Conservation (phyloP, 1,139 yeast species). For the Citeromyces siamensis region DNA sequence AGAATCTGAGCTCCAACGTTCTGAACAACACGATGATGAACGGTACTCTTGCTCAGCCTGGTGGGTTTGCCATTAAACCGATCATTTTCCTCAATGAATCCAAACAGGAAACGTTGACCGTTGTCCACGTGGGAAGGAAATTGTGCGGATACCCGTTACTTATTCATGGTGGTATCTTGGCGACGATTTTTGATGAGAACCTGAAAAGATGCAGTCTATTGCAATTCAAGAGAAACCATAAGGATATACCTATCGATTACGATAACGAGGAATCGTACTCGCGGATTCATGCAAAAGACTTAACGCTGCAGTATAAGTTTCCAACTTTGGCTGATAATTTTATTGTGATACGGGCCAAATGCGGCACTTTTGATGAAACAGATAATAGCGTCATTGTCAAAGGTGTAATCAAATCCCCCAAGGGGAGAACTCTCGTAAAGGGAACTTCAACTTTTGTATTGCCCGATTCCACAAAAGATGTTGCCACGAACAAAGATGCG, state of each 20-base stretch:
- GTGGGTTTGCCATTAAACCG: conserved; percentile 71
- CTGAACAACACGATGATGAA: conserved; percentile 23
- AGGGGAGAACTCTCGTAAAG: conserved; percentile 28
- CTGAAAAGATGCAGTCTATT: conserved; percentile 38
- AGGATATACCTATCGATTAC: conserved; percentile 20
- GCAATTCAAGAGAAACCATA: conserved; percentile 17
- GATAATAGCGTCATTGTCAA: conserved; percentile 23
- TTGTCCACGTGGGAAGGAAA: conserved; percentile 68
- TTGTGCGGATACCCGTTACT: conserved; percentile 82
- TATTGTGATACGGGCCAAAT: conserved; percentile 45
- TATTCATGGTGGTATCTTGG: conserved; percentile 84
- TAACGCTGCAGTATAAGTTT: conserved; percentile 46
- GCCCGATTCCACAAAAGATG: conserved; percentile 9
- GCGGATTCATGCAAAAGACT: conserved; percentile 24
- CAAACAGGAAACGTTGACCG: conserved; percentile 49
- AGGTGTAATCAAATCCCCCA: conserved; percentile 26
- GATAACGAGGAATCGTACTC: conserved; percentile 16
- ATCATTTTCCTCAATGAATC: conserved; percentile 47
- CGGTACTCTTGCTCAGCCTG: conserved; percentile 42
- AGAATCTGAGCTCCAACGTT: conserved; percentile 31
- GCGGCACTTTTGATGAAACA: conserved; percentile 21
- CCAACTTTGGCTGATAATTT: conserved; percentile 81
- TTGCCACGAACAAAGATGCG: conserved; percentile 6
- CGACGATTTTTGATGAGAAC: conserved; percentile 70
- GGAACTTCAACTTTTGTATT: conserved; percentile 23